Base-by-base conservation (phyloP, 306 rosid species). In the Ceratonia siliqua region DNA sequence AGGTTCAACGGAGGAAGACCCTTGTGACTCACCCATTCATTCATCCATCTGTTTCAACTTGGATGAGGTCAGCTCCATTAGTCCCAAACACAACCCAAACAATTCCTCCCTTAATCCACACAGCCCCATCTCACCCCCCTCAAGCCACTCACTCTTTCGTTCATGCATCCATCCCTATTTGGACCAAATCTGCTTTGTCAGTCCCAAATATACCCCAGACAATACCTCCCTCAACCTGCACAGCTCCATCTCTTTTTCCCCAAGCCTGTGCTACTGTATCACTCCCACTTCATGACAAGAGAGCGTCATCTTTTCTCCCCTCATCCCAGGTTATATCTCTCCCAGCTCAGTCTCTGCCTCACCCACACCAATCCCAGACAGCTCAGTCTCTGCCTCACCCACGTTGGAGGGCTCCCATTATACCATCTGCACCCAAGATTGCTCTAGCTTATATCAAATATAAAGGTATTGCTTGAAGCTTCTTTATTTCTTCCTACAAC, bases 391-490 rank as follows among this genome's bases (percentile, higher is more conserved):
- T 38, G 41, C 67, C 75, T 81, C 36, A 3, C 20, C 42, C 62
- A 10, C 81, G 21, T 24, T 33, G 33, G 63, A 75, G 39, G 74
- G 10, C 27, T 75, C 46, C 38, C n/a, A 8, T 8, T 64, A 43
- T 33, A 7, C 49, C 77, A 70, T 55, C 69, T 43, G 7, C 64
- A 36, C n/a, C 74, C 11, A 9, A 1, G 5, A 59, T 17, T 61
- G 41, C 67, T 80, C 57, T 63, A 17, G 12, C 6, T 42, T 5
- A 42, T 63, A 39, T 81, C 53, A 71, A 81, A 65, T 22, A 30
- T 42, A 33, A 72, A 77, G 85, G 85, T 82, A 72, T 41, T 41
- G 14, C 27, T 48, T 14, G 61, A 30, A 61, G 73, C 54, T 75
- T 75, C 48, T 33, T 70, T 9, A 33, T 57, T 81, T 76, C 41